Percentiles rank a stretch among this genome's conserved stretches.
Evolutionary conservation across 352 stramenopile genomes (phyloP).

Genomic region (Pythium pyrilobum): DNA sequence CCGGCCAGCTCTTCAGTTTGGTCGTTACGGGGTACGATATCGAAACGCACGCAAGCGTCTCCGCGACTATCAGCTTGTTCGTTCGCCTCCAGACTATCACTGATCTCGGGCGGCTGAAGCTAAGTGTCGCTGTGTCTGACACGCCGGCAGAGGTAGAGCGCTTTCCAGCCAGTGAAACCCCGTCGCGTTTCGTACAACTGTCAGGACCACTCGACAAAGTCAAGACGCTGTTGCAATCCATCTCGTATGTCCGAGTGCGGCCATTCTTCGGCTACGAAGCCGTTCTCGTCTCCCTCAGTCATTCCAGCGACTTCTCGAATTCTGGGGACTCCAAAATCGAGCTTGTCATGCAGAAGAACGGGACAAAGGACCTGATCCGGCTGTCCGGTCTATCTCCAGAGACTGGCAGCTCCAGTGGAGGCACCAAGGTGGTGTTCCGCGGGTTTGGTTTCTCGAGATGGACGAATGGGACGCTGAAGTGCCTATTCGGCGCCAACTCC

Average conservation of each 20-base stretch:
- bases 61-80: slow-evolving; percentile 23
- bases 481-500: slow-evolving; percentile 45
- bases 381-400: slow-evolving; percentile 20
- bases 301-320: slow-evolving; percentile 31
- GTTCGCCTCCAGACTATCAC: slow-evolving; percentile 47
- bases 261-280: slow-evolving; percentile 61
- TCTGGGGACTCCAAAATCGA: slow-evolving; percentile 42
- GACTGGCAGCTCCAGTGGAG: slow-evolving; percentile 28
- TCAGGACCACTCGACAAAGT: slow-evolving; percentile 31
- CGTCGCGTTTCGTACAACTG: slow-evolving; percentile 29
- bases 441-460: slow-evolving; percentile 37
- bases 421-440: slow-evolving; percentile 33
- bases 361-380: slow-evolving; percentile 14
- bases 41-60: slow-evolving; percentile 18
- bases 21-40: slow-evolving; percentile 43
- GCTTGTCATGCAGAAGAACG: slow-evolving; percentile 30
- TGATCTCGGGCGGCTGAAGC: slow-evolving; percentile 36
- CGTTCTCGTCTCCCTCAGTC: slow-evolving; percentile 48
- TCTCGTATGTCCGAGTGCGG: slow-evolving; percentile 38
- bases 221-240: slow-evolving; percentile 29
- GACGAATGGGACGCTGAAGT: slow-evolving; percentile 27
- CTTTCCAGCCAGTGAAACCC: slow-evolving; percentile 17
- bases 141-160: slow-evolving; percentile 23
- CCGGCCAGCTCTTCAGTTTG: slow-evolving; percentile 28
- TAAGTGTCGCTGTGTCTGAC: slow-evolving; percentile 15